Evolutionary conservation across 2,329 filamentous ascomycete genomes (phyloP), one percentile per base, ranked within the genome.

Genomic region (Xylariaceae sp.): DNA sequence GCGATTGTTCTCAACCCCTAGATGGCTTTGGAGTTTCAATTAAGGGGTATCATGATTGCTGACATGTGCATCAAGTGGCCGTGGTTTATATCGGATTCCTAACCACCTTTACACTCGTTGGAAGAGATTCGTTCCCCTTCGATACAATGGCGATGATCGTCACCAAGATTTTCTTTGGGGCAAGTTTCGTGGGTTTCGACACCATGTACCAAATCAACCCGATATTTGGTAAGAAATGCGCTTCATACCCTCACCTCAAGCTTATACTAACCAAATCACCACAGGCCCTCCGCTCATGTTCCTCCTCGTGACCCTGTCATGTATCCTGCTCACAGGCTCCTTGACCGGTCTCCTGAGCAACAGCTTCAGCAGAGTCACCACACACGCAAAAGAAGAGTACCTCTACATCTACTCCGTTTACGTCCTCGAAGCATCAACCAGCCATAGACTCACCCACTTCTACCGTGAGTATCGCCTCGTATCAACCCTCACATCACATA

Each of bases 131-230:
- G 1, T 91, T 88, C 69, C 82, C 79, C 3, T 80, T 88, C 23
- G 74, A 76, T 8, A 77, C 86, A 58, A 92, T 92, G 88, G 85
- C 86, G 42, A 88, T 88, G 82, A 86, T 89, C 63, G 74, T 92
- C 58, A 87, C 89, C 63, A 90, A 90, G 72, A 90, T 92, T 55
- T 92, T 92, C 72, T 92, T 90, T 69, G 89, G 89, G 9, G 88
- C 86, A 15, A 88, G 83, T 70, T 89, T 85, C 68, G 80, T 91
- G 53, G 89, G 89, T 50, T 92, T 93, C 69, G 83, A 86, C 62
- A 78, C 85, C 59, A 86, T 86, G 83, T 69, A 80, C 56, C 72
- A 82, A 50, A 86, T 86, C 58, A 81, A 85, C 64, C 78, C 77
- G 17, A 74, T 83, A 61, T 85, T 84, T 58, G 80, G 71, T 73